phyloP scores from a whole-genome alignment of 192 early-diverging fungal genomes.

The Backusella psychrophila region DNA sequence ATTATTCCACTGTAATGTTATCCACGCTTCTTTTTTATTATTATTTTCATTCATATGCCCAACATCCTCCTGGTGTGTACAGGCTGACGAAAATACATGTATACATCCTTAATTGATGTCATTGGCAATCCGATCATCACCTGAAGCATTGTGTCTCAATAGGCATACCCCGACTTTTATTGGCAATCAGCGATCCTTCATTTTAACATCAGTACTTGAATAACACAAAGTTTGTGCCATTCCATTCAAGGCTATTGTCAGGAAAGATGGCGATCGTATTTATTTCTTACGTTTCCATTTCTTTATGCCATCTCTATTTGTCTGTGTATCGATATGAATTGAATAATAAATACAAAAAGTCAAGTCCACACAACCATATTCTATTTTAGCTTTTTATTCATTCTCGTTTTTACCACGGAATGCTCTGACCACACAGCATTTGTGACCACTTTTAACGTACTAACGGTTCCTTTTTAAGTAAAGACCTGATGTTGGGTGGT shows the following conservation, averaged over 20 bases:
- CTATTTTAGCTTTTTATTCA: neutral
- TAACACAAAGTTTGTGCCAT: neutral
- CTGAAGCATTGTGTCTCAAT: neutral
- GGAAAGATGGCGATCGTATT: neutral
- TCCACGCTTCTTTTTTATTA: neutral
- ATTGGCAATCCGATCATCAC: neutral
- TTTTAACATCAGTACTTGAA: neutral
- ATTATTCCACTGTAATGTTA: neutral
- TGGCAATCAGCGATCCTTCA: neutral
- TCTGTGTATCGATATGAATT: neutral
- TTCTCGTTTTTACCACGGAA: no score
- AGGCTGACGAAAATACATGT: neutral
- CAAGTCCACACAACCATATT: neutral
- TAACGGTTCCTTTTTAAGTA: neutral
- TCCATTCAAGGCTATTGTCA: conserved; percentile 6
- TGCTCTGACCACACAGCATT: neutral
- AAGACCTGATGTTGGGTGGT: neutral
- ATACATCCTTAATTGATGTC: neutral
- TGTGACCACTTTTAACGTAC: neutral
- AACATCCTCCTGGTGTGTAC: neutral
- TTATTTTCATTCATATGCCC: neutral
- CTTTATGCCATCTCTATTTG: neutral
- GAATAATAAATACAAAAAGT: neutral
- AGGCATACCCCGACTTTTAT: neutral
- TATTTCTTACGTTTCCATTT: neutral